phyloP scores from a whole-genome alignment of 1,284 basidiomycete genomes.

The Ceratobasidium papillatum region DNA sequence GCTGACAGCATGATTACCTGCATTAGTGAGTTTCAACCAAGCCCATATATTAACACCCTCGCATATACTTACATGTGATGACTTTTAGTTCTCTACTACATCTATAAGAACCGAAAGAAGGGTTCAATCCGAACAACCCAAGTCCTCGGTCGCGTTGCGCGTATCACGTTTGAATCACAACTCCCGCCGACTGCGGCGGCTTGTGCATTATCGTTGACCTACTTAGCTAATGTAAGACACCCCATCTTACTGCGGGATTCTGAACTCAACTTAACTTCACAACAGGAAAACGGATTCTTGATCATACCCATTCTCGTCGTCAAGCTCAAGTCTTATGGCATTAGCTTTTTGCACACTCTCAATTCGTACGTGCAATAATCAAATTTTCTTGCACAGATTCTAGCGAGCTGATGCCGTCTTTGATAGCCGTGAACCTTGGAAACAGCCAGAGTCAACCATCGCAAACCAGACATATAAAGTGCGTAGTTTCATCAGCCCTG shows the following conservation, averaged over 20 bases:
- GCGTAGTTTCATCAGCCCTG: not conserved
- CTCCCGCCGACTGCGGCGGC: constrained; percentile 17
- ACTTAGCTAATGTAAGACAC: not conserved
- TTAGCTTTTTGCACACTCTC: constrained; percentile 21
- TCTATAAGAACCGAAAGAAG: not conserved
- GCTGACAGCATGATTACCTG: constrained; percentile 7
- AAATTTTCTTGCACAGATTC: not conserved
- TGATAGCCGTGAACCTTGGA: not conserved
- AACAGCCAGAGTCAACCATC: not conserved
- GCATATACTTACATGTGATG: too few species aligned
- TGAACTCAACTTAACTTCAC: not conserved
- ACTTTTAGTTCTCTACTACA: not conserved
- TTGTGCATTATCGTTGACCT: not conserved
- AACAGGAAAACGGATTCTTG: constrained; percentile 12
- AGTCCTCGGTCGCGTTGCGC: not conserved
- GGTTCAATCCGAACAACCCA: not conserved
- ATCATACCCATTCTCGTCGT: not conserved
- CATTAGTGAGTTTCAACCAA: not conserved
- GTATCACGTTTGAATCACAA: constrained; percentile 21
- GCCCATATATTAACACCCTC: not conserved
- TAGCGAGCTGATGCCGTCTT: not conserved
- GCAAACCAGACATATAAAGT: not conserved
- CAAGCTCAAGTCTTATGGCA: constrained; percentile 15
- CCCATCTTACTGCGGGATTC: not conserved
- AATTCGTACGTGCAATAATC: not conserved